These are phyloP conservation scores for Pueraria montana DNA, from an alignment of 306 rosid genomes.

Conservation along the genomic window DNA sequence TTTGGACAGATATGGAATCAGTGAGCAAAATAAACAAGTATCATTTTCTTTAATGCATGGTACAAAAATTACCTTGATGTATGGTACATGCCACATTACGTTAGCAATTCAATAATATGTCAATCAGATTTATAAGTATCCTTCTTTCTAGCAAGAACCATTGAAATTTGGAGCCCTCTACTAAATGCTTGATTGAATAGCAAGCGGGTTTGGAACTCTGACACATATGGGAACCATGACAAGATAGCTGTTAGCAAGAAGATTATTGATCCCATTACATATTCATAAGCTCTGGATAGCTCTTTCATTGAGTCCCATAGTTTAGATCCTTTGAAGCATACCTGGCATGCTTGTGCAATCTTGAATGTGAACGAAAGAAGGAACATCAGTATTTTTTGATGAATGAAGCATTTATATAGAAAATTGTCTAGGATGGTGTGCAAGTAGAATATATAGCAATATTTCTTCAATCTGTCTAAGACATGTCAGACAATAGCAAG, in stretches of 20 bases:
- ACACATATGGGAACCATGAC: conserved; percentile 91
- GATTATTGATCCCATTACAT: conserved; percentile 76
- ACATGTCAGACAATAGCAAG: neutral
- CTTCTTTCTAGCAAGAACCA: conserved; percentile 80
- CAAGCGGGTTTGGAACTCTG: conserved; percentile 87
- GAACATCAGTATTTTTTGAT: conserved; percentile 13
- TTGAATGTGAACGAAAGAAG: conserved; percentile 36
- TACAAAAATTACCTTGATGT: too few species aligned
- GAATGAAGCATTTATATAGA: neutral
- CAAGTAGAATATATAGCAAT: too few species aligned
- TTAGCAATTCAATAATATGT: neutral
- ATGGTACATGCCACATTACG: too few species aligned
- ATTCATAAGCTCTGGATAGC: conserved; percentile 88
- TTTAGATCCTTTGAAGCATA: conserved; percentile 59
- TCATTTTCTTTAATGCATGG: too few species aligned
- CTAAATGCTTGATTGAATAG: conserved; percentile 95
- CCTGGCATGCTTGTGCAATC: conserved; percentile 85
- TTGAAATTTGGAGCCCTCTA: conserved; percentile 94
- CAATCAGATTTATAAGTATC: conserved; percentile 54
- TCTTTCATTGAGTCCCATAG: conserved; percentile 85
- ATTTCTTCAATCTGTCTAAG: too few species aligned
- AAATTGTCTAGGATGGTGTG: neutral
- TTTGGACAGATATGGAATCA: too few species aligned
- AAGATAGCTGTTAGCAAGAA: conserved; percentile 82
- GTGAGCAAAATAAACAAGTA: too few species aligned